Conservation (phyloP, 306 rosid species). For the Quercus agrifolia region DNA sequence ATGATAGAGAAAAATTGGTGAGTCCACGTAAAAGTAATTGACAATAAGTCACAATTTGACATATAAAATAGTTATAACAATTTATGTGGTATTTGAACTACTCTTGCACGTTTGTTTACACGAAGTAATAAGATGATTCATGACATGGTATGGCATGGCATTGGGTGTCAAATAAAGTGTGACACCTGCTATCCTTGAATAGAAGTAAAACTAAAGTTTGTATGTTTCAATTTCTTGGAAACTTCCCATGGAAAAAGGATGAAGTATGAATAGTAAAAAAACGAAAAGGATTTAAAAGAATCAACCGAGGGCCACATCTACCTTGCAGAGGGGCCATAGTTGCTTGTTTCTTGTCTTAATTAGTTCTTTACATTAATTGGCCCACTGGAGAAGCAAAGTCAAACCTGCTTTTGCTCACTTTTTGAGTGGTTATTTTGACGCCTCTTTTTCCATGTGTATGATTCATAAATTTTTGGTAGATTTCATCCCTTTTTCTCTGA, state of each 20-base stretch:
- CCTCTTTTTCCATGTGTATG: neutral
- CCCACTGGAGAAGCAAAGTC: neutral
- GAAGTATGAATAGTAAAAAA: neutral
- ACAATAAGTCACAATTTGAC: too few relatives aligned
- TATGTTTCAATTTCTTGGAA: neutral
- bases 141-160: neutral
- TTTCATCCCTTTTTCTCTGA: neutral
- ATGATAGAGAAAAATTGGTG: too few relatives aligned
- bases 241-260: neutral
- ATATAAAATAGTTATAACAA: too few relatives aligned
- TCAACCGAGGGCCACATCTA: neutral
- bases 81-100: too few relatives aligned
- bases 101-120: too few relatives aligned
- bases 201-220: neutral
- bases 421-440: neutral
- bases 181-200: neutral
- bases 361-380: neutral
- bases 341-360: neutral
- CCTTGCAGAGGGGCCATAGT: too few relatives aligned
- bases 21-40: too few relatives aligned
- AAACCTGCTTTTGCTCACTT: neutral
- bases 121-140: too few relatives aligned
- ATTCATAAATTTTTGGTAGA: too few relatives aligned
- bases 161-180: neutral
- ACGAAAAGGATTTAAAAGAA: neutral